phyloP scores from a whole-genome alignment of 495 filamentous ascomycete genomes.

The Penicillium roqueforti region DNA sequence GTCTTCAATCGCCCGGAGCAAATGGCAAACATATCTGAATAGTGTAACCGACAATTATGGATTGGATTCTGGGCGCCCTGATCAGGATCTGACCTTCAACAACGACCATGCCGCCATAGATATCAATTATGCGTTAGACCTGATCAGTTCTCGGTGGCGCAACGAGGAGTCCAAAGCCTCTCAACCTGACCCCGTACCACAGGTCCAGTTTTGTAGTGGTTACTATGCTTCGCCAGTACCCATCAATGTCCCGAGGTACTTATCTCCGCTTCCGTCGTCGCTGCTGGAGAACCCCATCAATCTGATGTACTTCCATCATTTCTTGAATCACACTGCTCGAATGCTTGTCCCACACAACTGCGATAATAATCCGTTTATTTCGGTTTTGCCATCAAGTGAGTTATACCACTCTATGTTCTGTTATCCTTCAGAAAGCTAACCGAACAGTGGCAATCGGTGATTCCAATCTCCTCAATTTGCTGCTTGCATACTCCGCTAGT shows the following conservation, averaged over 20 bases:
- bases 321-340: slow-evolving; percentile 72
- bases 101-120: slow-evolving; percentile 58
- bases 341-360: slow-evolving; percentile 76
- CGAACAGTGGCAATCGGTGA: slow-evolving; percentile 60
- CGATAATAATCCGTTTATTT: slow-evolving; percentile 67
- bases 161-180: slow-evolving; percentile 1
- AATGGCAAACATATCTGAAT: slow-evolving; percentile 41
- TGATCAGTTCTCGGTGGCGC: slow-evolving; percentile 22
- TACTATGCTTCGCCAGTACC: slow-evolving; percentile 69
- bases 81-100: slow-evolving; percentile 64
- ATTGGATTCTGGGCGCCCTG: slow-evolving; percentile 62
- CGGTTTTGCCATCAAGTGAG: slow-evolving; percentile 65
- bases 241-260: slow-evolving; percentile 60
- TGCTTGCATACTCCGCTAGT: slow-evolving; percentile 77
- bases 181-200: slow-evolving; percentile 7
- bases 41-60: slow-evolving; percentile 54
- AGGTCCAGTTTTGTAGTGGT: slow-evolving; percentile 25
- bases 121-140: slow-evolving; percentile 37
- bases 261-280: slow-evolving; percentile 64
- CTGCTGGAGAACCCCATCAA: slow-evolving; percentile 75
- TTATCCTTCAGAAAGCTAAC: slow-evolving; percentile 9
- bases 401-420: slow-evolving; percentile 5
- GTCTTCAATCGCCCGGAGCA: slow-evolving; percentile 26
- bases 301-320: slow-evolving; percentile 72
- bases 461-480: slow-evolving; percentile 66